Conservation (phyloP, 169 alveolate genomes). For the Plasmodium reichenowi region DNA sequence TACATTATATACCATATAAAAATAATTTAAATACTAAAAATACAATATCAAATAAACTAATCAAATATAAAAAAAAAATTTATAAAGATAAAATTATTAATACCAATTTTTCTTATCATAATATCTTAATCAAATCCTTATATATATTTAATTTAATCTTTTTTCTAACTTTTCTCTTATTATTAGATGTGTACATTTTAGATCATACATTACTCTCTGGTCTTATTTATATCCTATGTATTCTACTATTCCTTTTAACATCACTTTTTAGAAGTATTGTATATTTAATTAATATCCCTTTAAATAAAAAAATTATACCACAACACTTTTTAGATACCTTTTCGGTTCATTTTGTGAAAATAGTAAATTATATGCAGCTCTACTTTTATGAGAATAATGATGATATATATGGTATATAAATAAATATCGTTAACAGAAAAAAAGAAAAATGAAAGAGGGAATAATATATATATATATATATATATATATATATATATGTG, state of each 20-base stretch:
- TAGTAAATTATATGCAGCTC: not conserved
- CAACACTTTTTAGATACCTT: constrained; percentile 13
- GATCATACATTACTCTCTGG: constrained; percentile 13
- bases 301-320: constrained; percentile 9
- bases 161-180: constrained; percentile 15
- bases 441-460: not conserved
- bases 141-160: constrained; percentile 1
- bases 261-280: constrained; percentile 22
- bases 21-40: too few relatives aligned
- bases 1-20: not conserved
- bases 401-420: constrained; percentile 6
- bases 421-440: not conserved
- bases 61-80: not conserved
- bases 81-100: constrained; percentile 9
- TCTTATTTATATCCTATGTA: constrained; percentile 21
- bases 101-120: constrained; percentile 4
- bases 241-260: not conserved
- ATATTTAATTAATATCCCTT: constrained; percentile 19
- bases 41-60: too few relatives aligned
- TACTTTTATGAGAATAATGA: not conserved
- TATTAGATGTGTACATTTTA: constrained; percentile 21
- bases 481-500: not conserved
- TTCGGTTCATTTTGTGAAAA: constrained; percentile 12
- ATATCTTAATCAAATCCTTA: not conserved
- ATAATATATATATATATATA: not conserved